phyloP scores from a whole-genome alignment of 768 basidiomycete genomes.

The Clitopilus passeckerianus region DNA sequence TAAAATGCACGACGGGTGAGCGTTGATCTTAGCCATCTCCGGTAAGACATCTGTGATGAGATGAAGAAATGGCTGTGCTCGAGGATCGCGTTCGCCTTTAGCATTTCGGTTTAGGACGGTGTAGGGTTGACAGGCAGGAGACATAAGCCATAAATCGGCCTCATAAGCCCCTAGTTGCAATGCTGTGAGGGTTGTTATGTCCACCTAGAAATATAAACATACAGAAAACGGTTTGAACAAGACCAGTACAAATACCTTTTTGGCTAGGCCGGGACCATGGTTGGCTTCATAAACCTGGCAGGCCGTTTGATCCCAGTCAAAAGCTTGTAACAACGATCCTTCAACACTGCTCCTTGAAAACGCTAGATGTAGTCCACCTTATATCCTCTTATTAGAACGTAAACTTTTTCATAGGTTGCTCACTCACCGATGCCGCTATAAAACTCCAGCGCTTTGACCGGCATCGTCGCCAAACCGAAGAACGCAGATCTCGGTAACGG shows the following conservation, averaged over 20 bases:
- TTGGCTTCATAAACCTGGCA: slow-evolving; percentile 68
- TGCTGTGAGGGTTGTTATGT: slow-evolving; percentile 57
- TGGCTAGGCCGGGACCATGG: slow-evolving; percentile 39
- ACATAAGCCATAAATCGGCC: slow-evolving; percentile 72
- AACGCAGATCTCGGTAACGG: slow-evolving; percentile 7
- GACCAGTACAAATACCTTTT: slow-evolving; percentile 35
- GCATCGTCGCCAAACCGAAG: background rate
- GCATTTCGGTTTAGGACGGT: slow-evolving; percentile 72
- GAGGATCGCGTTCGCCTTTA: slow-evolving; percentile 66
- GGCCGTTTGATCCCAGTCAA: slow-evolving; percentile 79
- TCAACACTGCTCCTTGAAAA: slow-evolving; percentile 44
- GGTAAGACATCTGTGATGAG: slow-evolving; percentile 62
- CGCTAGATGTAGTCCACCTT: slow-evolving; percentile 73
- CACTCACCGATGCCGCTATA: slow-evolving; percentile 73
- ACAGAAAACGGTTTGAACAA: slow-evolving; percentile 3
- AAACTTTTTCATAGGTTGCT: background rate
- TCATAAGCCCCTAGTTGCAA: slow-evolving; percentile 36
- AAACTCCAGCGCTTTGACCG: slow-evolving; percentile 48
- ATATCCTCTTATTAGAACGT: background rate
- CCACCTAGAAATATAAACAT: slow-evolving; percentile 31
- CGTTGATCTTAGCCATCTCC: slow-evolving; percentile 35
- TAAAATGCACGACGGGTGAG: slow-evolving; percentile 55
- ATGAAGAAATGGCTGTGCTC: slow-evolving; percentile 72
- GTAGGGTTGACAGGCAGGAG: slow-evolving; percentile 83
- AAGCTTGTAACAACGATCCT: slow-evolving; percentile 56